phyloP scores from a whole-genome alignment of 768 basidiomycete genomes.

The Boletus insuetus region DNA sequence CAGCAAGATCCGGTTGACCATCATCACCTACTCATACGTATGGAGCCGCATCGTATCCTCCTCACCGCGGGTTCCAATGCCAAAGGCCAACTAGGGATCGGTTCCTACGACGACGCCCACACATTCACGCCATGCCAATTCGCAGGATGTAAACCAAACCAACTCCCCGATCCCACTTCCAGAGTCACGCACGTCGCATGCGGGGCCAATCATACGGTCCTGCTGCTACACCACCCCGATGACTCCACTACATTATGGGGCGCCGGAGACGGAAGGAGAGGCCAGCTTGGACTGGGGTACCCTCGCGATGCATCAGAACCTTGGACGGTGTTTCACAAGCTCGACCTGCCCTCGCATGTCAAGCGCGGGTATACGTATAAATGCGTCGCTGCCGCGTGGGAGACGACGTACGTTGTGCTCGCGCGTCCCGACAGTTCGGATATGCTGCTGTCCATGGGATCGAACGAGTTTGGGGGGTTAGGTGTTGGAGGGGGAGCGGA shows the following conservation, averaged over 20 bases:
- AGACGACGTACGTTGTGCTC: conserved; percentile 75
- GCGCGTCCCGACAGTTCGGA: conserved; percentile 42
- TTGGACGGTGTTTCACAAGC: conserved; percentile 43
- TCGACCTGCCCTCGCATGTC: conserved; percentile 37
- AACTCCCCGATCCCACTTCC: conserved; percentile 23
- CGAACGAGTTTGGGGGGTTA: conserved; percentile 81
- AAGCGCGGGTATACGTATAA: conserved; percentile 42
- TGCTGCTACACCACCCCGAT: conserved; percentile 47
- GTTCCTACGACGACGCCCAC: conserved; percentile 38
- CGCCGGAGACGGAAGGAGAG: conserved; percentile 64
- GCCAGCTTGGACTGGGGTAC: conserved; percentile 63
- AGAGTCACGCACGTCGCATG: conserved; percentile 53
- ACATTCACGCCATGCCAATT: conserved; percentile 40
- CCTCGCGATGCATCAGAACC: conserved; percentile 8
- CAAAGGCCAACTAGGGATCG: conserved; percentile 45
- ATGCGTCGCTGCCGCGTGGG: conserved; percentile 71
- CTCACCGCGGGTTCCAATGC: conserved; percentile 49
- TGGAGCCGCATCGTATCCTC: conserved; percentile 19
- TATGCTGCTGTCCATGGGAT: conserved; percentile 73
- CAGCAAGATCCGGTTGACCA: background rate
- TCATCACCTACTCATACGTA: too few relatives aligned
- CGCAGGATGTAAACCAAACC: conserved; percentile 12
- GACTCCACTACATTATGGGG: conserved; percentile 58
- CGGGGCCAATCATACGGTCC: conserved; percentile 79
- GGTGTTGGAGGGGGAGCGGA: conserved; percentile 45